Conservation (phyloP, 1,284 basidiomycete species). For the Boletus sp. region DNA sequence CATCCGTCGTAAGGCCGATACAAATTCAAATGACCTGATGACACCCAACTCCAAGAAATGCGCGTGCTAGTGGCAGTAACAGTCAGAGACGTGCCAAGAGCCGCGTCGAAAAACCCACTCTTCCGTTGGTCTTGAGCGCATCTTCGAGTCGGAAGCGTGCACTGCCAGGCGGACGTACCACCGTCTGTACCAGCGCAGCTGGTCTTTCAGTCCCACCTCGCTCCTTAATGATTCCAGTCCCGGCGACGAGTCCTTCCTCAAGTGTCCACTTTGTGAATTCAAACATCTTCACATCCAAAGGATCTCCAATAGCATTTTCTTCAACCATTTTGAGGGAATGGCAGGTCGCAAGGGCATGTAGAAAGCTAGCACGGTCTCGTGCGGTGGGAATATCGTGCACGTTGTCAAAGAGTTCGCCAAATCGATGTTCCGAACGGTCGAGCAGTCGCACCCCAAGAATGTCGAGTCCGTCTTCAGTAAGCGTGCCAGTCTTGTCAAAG, state of each 20-base stretch:
- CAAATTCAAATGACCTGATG: slow-evolving; percentile 95
- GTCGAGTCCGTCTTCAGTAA: slow-evolving; percentile 97
- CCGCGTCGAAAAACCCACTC: slow-evolving; percentile 44
- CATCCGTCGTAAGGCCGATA: slow-evolving; percentile 91
- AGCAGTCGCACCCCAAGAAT: slow-evolving; percentile 88
- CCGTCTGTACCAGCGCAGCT: slow-evolving; percentile 91
- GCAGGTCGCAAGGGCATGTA: slow-evolving; percentile 94
- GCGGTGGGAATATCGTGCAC: slow-evolving; percentile 80
- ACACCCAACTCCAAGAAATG: slow-evolving; percentile 97
- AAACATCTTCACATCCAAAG: slow-evolving; percentile 97
- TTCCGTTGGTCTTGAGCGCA: slow-evolving; percentile 77
- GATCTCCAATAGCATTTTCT: slow-evolving; percentile 89
- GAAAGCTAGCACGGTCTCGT: slow-evolving; percentile 75
- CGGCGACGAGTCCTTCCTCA: slow-evolving; percentile 81
- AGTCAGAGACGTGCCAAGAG: slow-evolving; percentile 6
- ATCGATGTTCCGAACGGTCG: slow-evolving; percentile 70
- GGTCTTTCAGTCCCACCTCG: slow-evolving; percentile 67
- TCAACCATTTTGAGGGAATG: slow-evolving; percentile 94
- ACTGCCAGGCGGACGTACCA: slow-evolving; percentile 92
- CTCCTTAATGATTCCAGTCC: slow-evolving; percentile 66
- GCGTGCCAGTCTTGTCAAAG: slow-evolving; percentile 98
- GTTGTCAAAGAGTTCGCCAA: slow-evolving; percentile 89
- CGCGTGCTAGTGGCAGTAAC: slow-evolving; percentile 59
- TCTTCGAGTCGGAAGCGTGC: slow-evolving; percentile 89
- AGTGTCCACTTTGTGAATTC: slow-evolving; percentile 95